phyloP scores from a whole-genome alignment of 2,329 filamentous ascomycete species.

The Penicillium oxalicum region DNA sequence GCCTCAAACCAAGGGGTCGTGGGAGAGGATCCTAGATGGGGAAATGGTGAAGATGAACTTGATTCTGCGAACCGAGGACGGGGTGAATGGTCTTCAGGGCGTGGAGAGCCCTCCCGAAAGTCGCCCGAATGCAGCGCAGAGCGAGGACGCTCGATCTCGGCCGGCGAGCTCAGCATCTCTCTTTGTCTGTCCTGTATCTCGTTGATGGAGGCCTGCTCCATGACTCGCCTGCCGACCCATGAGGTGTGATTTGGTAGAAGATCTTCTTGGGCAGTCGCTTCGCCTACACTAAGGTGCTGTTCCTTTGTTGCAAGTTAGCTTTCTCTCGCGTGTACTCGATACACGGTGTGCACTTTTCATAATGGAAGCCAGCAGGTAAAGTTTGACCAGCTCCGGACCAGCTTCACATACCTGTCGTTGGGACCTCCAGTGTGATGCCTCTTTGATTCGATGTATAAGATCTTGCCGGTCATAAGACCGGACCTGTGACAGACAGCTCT shows the following conservation, averaged over 20 bases:
- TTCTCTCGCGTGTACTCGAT: too few species aligned
- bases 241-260: conserved; percentile 1
- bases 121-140: conserved; percentile 64
- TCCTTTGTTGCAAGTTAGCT: conserved; percentile 11
- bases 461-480: conserved; percentile 58
- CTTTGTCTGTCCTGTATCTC: conserved; percentile 33
- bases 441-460: conserved; percentile 79
- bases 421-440: conserved; percentile 68
- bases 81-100: conserved; percentile 19
- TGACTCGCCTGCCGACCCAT: conserved; percentile 9
- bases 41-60: conserved; percentile 9
- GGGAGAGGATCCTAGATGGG: conserved; percentile 44
- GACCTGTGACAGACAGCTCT: conserved; percentile 15
- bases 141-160: conserved; percentile 71
- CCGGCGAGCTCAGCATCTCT: conserved; percentile 47
- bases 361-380: background rate
- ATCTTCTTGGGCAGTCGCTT: too few species aligned
- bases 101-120: conserved; percentile 46
- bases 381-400: background rate
- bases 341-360: too few species aligned
- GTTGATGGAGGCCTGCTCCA: conserved; percentile 11
- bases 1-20: conserved; percentile 51
- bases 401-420: conserved; percentile 50
- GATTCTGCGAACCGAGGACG: conserved; percentile 18
- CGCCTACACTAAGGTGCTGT: background rate